These are phyloP conservation scores for Gyromitra esculenta DNA, from an alignment of 2,329 filamentous ascomycete species.

Conservation along the genomic window DNA sequence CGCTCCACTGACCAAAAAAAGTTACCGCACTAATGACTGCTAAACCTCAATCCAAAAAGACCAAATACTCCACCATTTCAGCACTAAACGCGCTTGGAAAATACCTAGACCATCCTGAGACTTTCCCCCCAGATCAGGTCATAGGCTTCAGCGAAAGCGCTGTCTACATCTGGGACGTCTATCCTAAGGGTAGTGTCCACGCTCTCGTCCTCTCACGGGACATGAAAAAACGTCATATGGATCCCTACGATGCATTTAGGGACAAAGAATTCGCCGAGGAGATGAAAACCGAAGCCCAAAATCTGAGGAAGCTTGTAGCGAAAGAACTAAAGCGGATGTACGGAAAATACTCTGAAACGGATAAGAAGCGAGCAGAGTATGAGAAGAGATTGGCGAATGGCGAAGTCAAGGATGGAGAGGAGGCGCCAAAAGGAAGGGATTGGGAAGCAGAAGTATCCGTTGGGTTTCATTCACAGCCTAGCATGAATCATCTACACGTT, in stretches of 20 bases:
- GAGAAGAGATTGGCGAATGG: constrained; percentile 16
- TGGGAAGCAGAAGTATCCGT: constrained; percentile 77
- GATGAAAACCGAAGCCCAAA: constrained; percentile 70
- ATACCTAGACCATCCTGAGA: constrained; percentile 73
- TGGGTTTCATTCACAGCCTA: constrained; percentile 86
- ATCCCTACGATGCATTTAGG: constrained; percentile 81
- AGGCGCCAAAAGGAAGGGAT: constrained; percentile 76
- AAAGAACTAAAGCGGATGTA: constrained; percentile 77
- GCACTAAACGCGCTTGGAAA: constrained; percentile 70
- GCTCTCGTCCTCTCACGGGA: constrained; percentile 86
- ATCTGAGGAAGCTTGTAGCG: constrained; percentile 73
- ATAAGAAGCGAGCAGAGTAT: constrained; percentile 3
- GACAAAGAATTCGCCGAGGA: constrained; percentile 74
- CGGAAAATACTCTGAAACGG: constrained; percentile 61
- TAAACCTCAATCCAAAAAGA: constrained; percentile 4
- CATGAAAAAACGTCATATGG: constrained; percentile 67
- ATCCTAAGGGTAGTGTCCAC: constrained; percentile 85
- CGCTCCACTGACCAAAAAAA: constrained; percentile 11
- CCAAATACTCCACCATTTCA: background rate
- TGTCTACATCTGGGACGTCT: constrained; percentile 82
- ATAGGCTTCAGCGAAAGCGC: constrained; percentile 75
- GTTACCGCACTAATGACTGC: constrained; percentile 15
- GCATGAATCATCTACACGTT: constrained; percentile 91
- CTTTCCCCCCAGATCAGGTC: constrained; percentile 69
- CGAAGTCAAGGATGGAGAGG: constrained; percentile 59